phyloP scores from a whole-genome alignment of 495 filamentous ascomycete genomes.

The Daldinia bambusicola region DNA sequence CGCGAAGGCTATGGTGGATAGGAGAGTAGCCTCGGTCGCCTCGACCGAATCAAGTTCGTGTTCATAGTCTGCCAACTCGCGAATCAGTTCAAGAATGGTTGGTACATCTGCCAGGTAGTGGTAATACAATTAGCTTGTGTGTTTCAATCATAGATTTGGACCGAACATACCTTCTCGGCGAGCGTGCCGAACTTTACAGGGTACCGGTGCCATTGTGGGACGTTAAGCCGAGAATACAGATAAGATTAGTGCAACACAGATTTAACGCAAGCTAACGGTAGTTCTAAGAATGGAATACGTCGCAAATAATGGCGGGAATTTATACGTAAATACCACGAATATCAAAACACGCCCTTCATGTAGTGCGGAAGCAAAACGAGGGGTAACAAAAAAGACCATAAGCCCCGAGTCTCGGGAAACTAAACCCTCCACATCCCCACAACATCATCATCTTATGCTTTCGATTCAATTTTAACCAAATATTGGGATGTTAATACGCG shows the following conservation, averaged over 20 bases:
- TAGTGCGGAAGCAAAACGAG: constrained; percentile 3
- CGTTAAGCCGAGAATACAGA: background rate
- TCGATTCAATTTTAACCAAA: background rate
- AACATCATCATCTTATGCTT: background rate
- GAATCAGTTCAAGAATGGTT: constrained; percentile 82
- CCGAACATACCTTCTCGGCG: constrained; percentile 42
- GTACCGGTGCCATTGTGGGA: constrained; percentile 33
- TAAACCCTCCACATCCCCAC: constrained; percentile 21
- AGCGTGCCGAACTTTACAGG: constrained; percentile 45
- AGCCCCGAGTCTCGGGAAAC: constrained; percentile 22
- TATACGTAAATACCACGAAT: constrained; percentile 10
- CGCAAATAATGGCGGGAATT: background rate
- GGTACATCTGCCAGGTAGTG: constrained; percentile 65
- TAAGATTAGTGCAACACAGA: background rate
- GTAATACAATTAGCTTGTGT: constrained; percentile 9
- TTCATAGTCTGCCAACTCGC: constrained; percentile 90
- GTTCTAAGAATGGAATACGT: background rate
- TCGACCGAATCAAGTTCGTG: constrained; percentile 76
- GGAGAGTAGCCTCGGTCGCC: constrained; percentile 79
- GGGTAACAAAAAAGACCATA: constrained; percentile 7
- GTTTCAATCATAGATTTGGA: background rate
- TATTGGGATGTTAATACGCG: background rate
- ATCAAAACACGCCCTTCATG: constrained; percentile 22
- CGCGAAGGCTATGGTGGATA: constrained; percentile 81
- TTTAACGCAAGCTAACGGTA: background rate